phyloP scores from a whole-genome alignment of 2,329 filamentous ascomycete genomes.

The Arthrinium puccinioides region DNA sequence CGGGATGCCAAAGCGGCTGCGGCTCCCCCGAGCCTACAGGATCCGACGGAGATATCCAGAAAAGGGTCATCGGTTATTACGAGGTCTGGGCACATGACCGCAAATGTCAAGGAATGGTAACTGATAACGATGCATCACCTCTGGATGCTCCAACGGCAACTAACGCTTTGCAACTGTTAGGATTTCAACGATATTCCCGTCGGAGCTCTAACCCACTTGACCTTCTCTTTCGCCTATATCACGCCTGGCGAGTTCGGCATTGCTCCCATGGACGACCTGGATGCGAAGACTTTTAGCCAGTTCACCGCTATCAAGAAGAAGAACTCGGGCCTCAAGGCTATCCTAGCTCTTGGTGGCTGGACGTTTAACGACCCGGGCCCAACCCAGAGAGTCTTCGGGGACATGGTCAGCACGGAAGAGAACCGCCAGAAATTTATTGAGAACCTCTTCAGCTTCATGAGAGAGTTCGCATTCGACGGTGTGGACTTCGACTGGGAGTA shows the following conservation, averaged over 20 bases:
- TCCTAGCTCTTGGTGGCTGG: slow-evolving; percentile 34
- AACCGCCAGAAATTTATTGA: slow-evolving; percentile 13
- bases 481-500: slow-evolving; percentile 21
- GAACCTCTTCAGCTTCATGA: slow-evolving; percentile 14
- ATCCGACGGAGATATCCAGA: slow-evolving; percentile 8
- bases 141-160: background rate
- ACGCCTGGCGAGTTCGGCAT: slow-evolving; percentile 21
- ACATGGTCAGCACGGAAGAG: slow-evolving; percentile 10
- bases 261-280: slow-evolving; percentile 16
- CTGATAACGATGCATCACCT: background rate
- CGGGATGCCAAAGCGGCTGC: background rate
- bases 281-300: slow-evolving; percentile 9
- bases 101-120: slow-evolving; percentile 5
- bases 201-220: slow-evolving; percentile 29
- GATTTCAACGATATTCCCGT: slow-evolving; percentile 33
- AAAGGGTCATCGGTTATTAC: slow-evolving; percentile 24
- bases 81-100: slow-evolving; percentile 17
- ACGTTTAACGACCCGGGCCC: slow-evolving; percentile 25
- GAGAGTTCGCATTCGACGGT: slow-evolving; percentile 15
- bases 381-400: slow-evolving; percentile 16
- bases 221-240: slow-evolving; percentile 27
- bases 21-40: background rate
- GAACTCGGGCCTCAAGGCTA: slow-evolving; percentile 19
- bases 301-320: slow-evolving; percentile 22
- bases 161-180: slow-evolving; percentile 6